Evolutionary conservation across 2,329 filamentous ascomycete genomes (phyloP).

Genomic region (Talaromyces verruculosus): DNA sequence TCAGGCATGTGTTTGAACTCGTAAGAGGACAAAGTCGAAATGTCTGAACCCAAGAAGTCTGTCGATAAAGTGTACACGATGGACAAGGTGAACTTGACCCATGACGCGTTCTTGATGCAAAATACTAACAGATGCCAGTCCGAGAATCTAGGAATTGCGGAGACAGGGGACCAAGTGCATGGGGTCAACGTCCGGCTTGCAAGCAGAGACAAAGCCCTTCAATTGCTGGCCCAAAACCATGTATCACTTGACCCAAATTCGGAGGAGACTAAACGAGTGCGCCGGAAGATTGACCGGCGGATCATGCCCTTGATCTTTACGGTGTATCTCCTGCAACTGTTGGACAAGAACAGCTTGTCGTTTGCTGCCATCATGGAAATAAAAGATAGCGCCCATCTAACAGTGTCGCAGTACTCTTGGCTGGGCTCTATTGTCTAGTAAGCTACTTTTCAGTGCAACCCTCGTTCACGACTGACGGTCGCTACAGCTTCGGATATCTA

Average conservation of each 20-base stretch:
- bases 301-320: conserved; percentile 6
- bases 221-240: not conserved
- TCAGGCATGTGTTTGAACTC: not conserved
- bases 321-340: conserved; percentile 9
- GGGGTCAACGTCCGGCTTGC: not conserved
- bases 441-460: not conserved
- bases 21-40: not conserved
- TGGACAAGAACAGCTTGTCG: conserved; percentile 14
- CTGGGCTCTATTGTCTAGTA: conserved; percentile 13
- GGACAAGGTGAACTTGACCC: not conserved
- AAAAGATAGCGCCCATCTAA: conserved; percentile 6
- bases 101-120: not conserved
- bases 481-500: conserved; percentile 2
- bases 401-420: conserved; percentile 4
- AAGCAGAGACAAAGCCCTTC: conserved; percentile 8
- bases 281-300: conserved; percentile 8
- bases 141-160: not conserved
- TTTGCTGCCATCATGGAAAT: conserved; percentile 14
- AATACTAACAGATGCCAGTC: not conserved
- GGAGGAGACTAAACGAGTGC: not conserved
- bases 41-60: not conserved
- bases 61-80: not conserved
- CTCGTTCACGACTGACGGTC: not conserved
- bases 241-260: conserved; percentile 3
- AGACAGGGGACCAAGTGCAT: not conserved